Evolutionary conservation across 192 early-diverging fungal genomes (phyloP), one percentile per base, ranked within the genome.

Genomic region (Entomortierella lignicola): DNA sequence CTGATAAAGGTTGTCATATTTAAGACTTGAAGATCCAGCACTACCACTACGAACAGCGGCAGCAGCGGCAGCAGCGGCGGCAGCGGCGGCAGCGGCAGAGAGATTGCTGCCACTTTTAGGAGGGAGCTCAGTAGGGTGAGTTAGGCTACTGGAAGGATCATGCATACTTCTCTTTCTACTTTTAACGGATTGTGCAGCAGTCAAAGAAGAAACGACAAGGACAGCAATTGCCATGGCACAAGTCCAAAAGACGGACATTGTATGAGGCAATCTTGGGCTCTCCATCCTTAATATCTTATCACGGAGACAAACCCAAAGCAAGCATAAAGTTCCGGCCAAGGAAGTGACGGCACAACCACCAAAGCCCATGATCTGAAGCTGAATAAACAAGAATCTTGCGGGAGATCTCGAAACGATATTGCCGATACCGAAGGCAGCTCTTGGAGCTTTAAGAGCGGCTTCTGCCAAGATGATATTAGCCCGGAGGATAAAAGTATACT

Each of bases 401-500:
- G 75, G 75, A 2, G 65, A 68, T 25, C 67, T 61, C 0, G 75
- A 70, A 1, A 25, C 64, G 15, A 79, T 34, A 48, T 69, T 70
- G 21, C 67, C 63, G 27, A 79, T 69, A 2, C 75, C 75, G 50
- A 79, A 79, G 0, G 75, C 62, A 11, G 57, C 56, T 2, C 67
- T 54, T 1, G 75, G 75, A 8, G 75, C 63, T 10, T 79, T 79
- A 51, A 79, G 75, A 10, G 62, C 75, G 13, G 54, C 34, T 15
- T 79, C 75, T 1, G 75, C 75, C 43, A 79, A 55, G 67, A 79
- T 70, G 50, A 79, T 79, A 23, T 79, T 79, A 50, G 75, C 68
- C 8, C 75, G 55, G 26, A 79, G 62, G 23, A 79, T 79, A 39
- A 79, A 79, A 17, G 67, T 79, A 37, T 79, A 79, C 60, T 79